Base-by-base conservation (phyloP, 768 basidiomycete genomes). In the Termitomyces sp. region DNA sequence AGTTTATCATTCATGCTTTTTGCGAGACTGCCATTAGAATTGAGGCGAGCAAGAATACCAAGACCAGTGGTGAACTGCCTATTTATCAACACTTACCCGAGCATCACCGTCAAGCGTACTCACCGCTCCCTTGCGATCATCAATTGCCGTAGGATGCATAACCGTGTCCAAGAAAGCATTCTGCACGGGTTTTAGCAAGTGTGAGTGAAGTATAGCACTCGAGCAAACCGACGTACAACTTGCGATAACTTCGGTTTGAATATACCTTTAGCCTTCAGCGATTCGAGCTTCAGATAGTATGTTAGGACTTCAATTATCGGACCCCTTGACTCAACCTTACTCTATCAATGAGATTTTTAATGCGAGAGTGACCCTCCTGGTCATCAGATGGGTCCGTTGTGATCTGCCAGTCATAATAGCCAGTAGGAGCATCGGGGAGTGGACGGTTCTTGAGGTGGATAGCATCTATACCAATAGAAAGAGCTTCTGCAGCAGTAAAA, bases 321-420 rank as follows among this genome's bases (percentile, higher is more conserved):
- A 17, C 15, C 15, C n/a, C 21, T 1, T 11, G 1, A 23, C 26
- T 46, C 17, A 19, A n/a, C 51, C 62, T 46, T 41, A 70, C 70
- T 38, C 60, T 50, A 40, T 66, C 60, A 41, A 70, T 53, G 50
- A 72, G 60, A 49, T 73, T 73, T 46, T 68, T 71, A 17, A 77
- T 59, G 8, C 60, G 61, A 10, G 74, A 72, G 50, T 77, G 75
- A 8, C 66, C 70, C 40, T 72, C 64, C 1, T 58, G 61, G 21
- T 62, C 59, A 17, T 62, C 62, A n/a, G 63, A 63, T 17, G 69
- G 66, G 31, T 68, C 61, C 14, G 67, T 63, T 9, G 65, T 63
- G 12, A 72, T 68, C 61, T 78, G 68, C 64, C 69, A 74, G 59
- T 78, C 75, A 61, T 80, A 80, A 51, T 71, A 72, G 7, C 78